Base-by-base conservation (phyloP, 208 protist genomes). In the Endotrypanum monterogeii region DNA sequence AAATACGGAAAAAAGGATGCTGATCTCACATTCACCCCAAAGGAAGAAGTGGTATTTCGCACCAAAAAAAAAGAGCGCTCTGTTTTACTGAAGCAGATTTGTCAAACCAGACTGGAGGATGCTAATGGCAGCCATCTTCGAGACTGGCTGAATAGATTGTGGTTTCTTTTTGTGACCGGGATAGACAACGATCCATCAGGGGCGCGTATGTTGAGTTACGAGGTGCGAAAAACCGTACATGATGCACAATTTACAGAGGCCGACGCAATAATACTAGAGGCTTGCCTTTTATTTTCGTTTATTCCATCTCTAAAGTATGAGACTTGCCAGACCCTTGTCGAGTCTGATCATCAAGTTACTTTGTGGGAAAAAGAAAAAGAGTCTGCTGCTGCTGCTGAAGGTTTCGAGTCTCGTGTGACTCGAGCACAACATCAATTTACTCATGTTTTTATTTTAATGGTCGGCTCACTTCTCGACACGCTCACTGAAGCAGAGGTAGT, bases 391-490 rank as follows among this genome's bases (percentile, higher is more conserved):
- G 67, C 48, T 1, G 67, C 74, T 52, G 76, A 76, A 48, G 20
- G 71, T 8, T 74, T 68, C 0, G 70, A 83, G 54, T 56, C 52
- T 12, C 65, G 50, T 25, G 67, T 74, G 35, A 85, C 81, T 50
- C 65, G 61, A 20, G 46, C 71, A n/a, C 84, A 89, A 37, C 70
- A 69, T 28, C 57, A 77, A 28, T 95, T 95, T 60, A 80, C 86
- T 8, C 68, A 74, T 46, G 80, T 86, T 7, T 77, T 93, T 16
- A 60, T 85, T 37, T 67, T 73, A 6, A 89, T 86, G 66, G 56
- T 95, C 14, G 91, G 89, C 0, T 74, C 80, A 16, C 72, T 95
- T 56, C 72, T 92, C 35, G 91, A 95, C 46, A 91, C 91, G 6
- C 60, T 95, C 18, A 95, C 91, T 14, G 86, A 92, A 37, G 79